Evolutionary conservation across 768 basidiomycete species (phyloP), one percentile per base, ranked within the genome.

Genomic region (Russula brevipes): DNA sequence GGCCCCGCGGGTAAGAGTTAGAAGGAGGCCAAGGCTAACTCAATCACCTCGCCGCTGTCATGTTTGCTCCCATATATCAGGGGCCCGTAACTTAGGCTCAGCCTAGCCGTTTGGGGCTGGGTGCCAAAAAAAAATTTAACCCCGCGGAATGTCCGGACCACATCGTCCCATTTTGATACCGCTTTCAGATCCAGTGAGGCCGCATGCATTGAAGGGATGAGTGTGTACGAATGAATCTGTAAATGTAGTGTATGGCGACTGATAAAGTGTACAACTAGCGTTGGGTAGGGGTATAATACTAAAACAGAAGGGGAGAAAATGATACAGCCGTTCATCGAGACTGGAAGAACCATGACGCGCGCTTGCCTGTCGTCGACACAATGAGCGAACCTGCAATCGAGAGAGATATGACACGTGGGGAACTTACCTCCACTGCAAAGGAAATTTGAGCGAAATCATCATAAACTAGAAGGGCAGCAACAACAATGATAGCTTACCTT

Each of bases 331-430:
- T 60, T 82, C 77, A 87, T 73, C 88, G 86, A 68, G 89, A 86
- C 74, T 87, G 89, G 81, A 94, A 94, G 77, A 94, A 94, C 91
- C 91, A 94, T 61, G 91, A 94, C 57, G 91, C 89, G 65, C 91
- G 89, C 78, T 94, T 94, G 68, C 47, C 63, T 62, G 54, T 54
- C 31, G 35, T 54, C 31, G 35, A 55, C 51, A 51, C 54, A 50
- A 63, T 30, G 55, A 64, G 63, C 46, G 58, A 61, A 66, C 51
- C 8, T 17, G 36, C 30, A 16, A 45, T 64, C 56, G 69, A 66
- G 53, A 55, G 61, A 57, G 42, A 64, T 55, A 38, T 38, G 55
- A 39, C 33, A 60, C 54, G 44, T 33, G 41, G 39, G 60, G 54
- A 64, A 64, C 63, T 62, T 60, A 68, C 67, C 67, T 55, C 46